A percentile compares a stretch with the other conserved stretches of the same genome.
These are phyloP conservation scores for Coemansia sp. DNA, from an alignment of 371 early-diverging fungal species.

Conservation along the genomic window DNA sequence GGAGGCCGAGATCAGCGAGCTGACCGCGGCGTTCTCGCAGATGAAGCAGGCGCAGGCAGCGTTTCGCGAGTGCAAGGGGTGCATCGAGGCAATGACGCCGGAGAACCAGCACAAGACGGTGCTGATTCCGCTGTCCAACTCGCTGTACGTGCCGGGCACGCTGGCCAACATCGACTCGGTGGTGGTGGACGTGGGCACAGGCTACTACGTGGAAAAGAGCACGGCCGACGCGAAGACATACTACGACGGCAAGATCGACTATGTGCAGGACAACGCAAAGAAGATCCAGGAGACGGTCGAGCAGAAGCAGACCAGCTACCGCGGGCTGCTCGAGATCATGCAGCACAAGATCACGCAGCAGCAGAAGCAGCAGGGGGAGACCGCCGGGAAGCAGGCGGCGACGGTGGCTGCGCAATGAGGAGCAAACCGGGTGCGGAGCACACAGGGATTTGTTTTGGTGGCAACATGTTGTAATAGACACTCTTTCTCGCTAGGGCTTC, in stretches of 20 bases:
- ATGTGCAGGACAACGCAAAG: conserved; percentile 37
- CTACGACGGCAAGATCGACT: conserved; percentile 37
- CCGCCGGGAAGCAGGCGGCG: not conserved
- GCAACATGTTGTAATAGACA: too few species aligned
- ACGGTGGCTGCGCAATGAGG: not conserved
- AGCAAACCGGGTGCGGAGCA: not conserved
- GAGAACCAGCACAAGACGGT: conserved; percentile 63
- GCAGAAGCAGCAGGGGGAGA: conserved; percentile 16
- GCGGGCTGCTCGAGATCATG: conserved; percentile 44
- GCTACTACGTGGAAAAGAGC: conserved; percentile 93
- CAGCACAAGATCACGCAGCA: conserved; percentile 47
- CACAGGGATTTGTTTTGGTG: too few species aligned
- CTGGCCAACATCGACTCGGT: conserved; percentile 78
- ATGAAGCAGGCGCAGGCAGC: conserved; percentile 85
- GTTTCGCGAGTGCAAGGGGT: conserved; percentile 79
- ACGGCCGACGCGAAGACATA: conserved; percentile 20
- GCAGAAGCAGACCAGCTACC: conserved; percentile 46
- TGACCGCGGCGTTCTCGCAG: conserved; percentile 80
- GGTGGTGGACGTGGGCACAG: conserved; percentile 94
- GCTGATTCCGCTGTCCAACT: conserved; percentile 73
- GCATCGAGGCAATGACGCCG: conserved; percentile 52
- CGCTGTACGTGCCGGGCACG: conserved; percentile 91
- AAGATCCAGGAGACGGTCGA: conserved; percentile 44
- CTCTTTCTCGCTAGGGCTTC: conserved; percentile 27
- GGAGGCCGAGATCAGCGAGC: conserved; percentile 84